A percentile compares a stretch with the other conserved stretches of the same genome.
These are phyloP conservation scores for Linaria vulgaris DNA, from an alignment of 257 asterid genomes.

Conservation along the genomic window DNA sequence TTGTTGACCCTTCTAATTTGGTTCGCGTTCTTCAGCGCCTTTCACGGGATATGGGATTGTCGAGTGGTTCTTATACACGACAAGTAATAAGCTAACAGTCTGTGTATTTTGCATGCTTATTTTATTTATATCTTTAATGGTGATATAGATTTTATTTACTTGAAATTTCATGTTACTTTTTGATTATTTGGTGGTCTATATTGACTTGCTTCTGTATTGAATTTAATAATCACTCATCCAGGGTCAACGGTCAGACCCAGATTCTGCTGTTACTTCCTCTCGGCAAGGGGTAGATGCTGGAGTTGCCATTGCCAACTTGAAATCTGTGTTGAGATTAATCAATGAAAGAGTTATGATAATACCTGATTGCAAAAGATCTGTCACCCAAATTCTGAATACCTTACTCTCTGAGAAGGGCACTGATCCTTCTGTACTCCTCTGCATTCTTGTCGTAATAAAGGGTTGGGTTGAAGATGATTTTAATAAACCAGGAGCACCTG, in stretches of 20 bases:
- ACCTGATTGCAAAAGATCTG: slow-evolving; percentile 91
- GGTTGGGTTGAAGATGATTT: slow-evolving; percentile 92
- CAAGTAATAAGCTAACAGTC: slow-evolving; percentile 45
- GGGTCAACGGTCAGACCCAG: slow-evolving; percentile 92
- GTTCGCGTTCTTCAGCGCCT: slow-evolving; percentile 95
- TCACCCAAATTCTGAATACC: slow-evolving; percentile 75
- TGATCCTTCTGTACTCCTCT: slow-evolving; percentile 87
- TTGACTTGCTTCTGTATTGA: slow-evolving; percentile 16
- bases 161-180: slow-evolving; percentile 13
- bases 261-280: slow-evolving; percentile 90
- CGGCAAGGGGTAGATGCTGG: slow-evolving; percentile 98
- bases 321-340: slow-evolving; percentile 77
- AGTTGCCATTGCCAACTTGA: slow-evolving; percentile 72
- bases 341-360: slow-evolving; percentile 84
- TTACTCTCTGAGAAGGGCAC: slow-evolving; percentile 91
- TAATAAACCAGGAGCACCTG: slow-evolving; percentile 72
- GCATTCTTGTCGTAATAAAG: slow-evolving; percentile 82
- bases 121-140: slow-evolving; percentile 10
- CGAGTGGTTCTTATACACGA: slow-evolving; percentile 72
- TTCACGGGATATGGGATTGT: slow-evolving; percentile 84
- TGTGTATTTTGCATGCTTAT: slow-evolving; percentile 21
- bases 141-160: slow-evolving; percentile 18
- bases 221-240: slow-evolving; percentile 33
- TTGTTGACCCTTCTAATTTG: slow-evolving; percentile 77
- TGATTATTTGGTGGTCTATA: background rate